These are phyloP conservation scores for Nitzschia sp. DNA, from an alignment of 108 stramenopile genomes.

Conservation along the genomic window DNA sequence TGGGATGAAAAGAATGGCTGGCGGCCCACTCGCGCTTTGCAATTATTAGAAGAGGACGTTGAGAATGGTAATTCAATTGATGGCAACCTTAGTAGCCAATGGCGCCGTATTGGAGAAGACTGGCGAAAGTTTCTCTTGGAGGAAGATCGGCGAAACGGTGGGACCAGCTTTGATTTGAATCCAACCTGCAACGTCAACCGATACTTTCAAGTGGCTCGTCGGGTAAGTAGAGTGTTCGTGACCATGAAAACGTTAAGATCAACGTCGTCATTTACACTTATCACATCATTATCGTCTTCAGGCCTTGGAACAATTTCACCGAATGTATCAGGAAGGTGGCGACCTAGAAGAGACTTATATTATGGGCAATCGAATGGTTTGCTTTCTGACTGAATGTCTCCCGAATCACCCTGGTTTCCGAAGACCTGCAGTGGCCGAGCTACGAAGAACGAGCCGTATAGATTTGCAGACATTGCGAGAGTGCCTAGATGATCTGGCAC, in stretches of 20 bases:
- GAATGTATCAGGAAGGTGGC: constrained; percentile 26
- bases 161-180: constrained; percentile 46
- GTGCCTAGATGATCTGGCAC: constrained; percentile 46
- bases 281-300: neutral
- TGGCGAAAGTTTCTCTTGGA: constrained; percentile 38
- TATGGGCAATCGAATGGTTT: constrained; percentile 53
- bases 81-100: constrained; percentile 10
- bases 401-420: constrained; percentile 48
- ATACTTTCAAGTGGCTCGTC: constrained; percentile 50
- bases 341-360: constrained; percentile 52
- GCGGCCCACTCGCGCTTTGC: neutral
- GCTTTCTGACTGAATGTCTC: constrained; percentile 48
- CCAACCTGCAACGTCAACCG: constrained; percentile 32
- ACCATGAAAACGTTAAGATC: neutral
- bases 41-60: neutral
- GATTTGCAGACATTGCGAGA: constrained; percentile 36
- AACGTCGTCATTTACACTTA: neutral
- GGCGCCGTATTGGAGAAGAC: constrained; percentile 48
- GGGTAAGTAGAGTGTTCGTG: constrained; percentile 34
- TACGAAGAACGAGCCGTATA: constrained; percentile 17
- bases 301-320: constrained; percentile 47
- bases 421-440: neutral
- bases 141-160: constrained; percentile 45
- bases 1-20: constrained; percentile 1
- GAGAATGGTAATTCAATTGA: neutral